Evolutionary conservation across 1,284 basidiomycete genomes (phyloP).

Genomic region (Omphalotus olearius): DNA sequence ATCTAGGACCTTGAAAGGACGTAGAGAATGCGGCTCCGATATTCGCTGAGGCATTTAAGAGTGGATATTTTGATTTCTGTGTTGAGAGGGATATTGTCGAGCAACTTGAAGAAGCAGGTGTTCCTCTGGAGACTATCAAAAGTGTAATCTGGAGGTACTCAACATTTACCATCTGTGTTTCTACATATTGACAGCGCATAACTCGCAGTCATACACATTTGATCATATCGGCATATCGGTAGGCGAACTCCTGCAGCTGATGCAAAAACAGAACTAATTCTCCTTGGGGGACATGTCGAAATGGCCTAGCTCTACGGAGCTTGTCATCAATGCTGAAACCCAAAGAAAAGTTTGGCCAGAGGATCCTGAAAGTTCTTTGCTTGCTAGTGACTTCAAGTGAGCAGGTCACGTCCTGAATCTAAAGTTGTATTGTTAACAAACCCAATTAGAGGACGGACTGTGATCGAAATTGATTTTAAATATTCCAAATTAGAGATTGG

Average conservation of each 20-base stretch:
- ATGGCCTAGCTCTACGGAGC: conserved; percentile 19
- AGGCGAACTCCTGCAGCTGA: not conserved
- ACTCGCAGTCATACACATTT: conserved; percentile 19
- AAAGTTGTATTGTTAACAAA: not conserved
- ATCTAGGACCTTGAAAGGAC: conserved; percentile 21
- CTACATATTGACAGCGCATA: not conserved
- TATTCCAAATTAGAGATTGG: conserved; percentile 17
- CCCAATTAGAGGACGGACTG: conserved; percentile 13
- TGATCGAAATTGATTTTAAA: conserved; percentile 16
- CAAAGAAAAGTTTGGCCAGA: conserved; percentile 11
- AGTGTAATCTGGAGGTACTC: conserved; percentile 23
- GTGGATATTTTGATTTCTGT: conserved; percentile 4
- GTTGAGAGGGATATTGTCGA: conserved; percentile 18
- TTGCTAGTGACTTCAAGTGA: conserved; percentile 20
- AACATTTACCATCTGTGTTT: too few relatives aligned
- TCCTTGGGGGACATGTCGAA: conserved; percentile 19
- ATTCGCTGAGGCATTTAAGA: not conserved
- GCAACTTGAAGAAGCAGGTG: conserved; percentile 17
- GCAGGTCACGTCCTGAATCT: not conserved
- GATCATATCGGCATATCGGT: conserved; percentile 22
- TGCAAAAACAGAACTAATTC: not conserved
- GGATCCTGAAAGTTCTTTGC: conserved; percentile 14
- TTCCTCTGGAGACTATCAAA: conserved; percentile 16
- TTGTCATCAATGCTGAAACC: conserved; percentile 18
- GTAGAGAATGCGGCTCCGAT: conserved; percentile 16